Base-by-base conservation (phyloP, 495 filamentous ascomycete species). In the Aspergillus bertholletiae region DNA sequence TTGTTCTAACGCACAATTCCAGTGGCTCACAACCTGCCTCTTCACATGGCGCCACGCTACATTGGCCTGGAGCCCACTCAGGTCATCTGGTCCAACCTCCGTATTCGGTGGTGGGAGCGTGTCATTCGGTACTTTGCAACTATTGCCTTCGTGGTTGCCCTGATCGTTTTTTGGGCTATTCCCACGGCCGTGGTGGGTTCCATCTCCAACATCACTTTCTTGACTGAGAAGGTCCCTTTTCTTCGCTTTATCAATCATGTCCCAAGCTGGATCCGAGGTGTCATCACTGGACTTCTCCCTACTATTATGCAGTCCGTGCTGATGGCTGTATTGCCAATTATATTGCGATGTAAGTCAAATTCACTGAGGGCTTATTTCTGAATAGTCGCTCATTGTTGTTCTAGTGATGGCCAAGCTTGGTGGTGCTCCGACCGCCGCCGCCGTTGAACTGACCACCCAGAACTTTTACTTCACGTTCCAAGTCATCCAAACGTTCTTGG, bases 391-490 rank as follows among this genome's bases (percentile, higher is more conserved):
- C 34, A 60, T 34, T n/a, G 24, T 15, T 37, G 17, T 39, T 37
- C 49, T 74, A 80, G 84, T 75, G 73, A 84, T 83, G 84, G 89
- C 92, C 23, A 92, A 83, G 64, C 67, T 91, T 46, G 80, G 87
- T 30, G 94, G 94, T 43, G 88, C 84, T 47, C 89, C 91, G 12
- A 91, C 88, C 11, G 60, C 82, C 4, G 86, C 91, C 7, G 80
- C 83, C 12, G 82, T 97, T 27, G 94, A 98, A 72, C 76, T 96
- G 32, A 88, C 86, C 43, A 88, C 86, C 1, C 94, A 98, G 66
- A 96, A 95, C 64, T 88, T 80, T 46, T 98, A 96, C 77, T 98
- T 97, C 64, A 81, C 79, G 17, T 98, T 97, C 81, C 92, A 96
- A 69, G 88, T 98, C 39, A 79, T 98, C 26, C 93, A 98, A 70